Conservation (phyloP, 352 stramenopile genomes). For the Phytophthora citrophthora region DNA sequence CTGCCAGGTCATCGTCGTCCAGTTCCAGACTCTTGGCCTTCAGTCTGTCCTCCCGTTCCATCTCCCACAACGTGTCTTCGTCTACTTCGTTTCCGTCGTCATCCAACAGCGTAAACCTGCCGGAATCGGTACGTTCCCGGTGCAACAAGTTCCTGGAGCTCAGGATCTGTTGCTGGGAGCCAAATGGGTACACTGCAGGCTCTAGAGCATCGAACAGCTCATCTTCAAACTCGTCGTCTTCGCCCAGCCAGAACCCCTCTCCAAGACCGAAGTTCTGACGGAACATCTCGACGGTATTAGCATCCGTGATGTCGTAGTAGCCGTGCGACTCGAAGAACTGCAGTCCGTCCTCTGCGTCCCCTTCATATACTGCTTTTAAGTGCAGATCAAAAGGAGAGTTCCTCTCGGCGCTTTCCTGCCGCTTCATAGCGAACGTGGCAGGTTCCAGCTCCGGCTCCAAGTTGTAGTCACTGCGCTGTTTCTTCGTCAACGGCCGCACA, state of each 20-base stretch:
- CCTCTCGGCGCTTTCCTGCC: constrained; percentile 13
- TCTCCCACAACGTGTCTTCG: constrained; percentile 56
- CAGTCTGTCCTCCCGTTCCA: constrained; percentile 52
- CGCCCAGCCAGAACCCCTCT: constrained; percentile 68
- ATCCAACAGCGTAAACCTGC: constrained; percentile 65
- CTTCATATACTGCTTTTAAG: constrained; percentile 69
- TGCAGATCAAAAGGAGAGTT: constrained; percentile 70
- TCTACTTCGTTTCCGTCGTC: constrained; percentile 75
- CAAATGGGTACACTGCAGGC: constrained; percentile 49
- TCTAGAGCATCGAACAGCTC: constrained; percentile 15
- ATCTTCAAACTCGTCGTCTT: constrained; percentile 31
- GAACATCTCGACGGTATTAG: constrained; percentile 85
- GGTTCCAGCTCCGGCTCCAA: constrained; percentile 26
- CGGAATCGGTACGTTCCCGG: constrained; percentile 35
- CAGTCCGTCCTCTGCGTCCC: constrained; percentile 59
- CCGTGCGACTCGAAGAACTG: constrained; percentile 83
- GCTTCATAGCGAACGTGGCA: constrained; percentile 13
- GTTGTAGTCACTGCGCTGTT: constrained; percentile 39
- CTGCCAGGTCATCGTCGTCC: constrained; percentile 67
- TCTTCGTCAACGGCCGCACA: constrained; percentile 38
- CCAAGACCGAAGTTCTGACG: constrained; percentile 71
- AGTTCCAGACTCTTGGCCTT: constrained; percentile 64
- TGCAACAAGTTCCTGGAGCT: constrained; percentile 42
- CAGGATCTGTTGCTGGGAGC: constrained; percentile 37
- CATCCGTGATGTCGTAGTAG: constrained; percentile 85